Evolutionary conservation across 768 basidiomycete species (phyloP), one percentile per base, ranked within the genome.

Genomic region (Coprinopsis marcescibilis): DNA sequence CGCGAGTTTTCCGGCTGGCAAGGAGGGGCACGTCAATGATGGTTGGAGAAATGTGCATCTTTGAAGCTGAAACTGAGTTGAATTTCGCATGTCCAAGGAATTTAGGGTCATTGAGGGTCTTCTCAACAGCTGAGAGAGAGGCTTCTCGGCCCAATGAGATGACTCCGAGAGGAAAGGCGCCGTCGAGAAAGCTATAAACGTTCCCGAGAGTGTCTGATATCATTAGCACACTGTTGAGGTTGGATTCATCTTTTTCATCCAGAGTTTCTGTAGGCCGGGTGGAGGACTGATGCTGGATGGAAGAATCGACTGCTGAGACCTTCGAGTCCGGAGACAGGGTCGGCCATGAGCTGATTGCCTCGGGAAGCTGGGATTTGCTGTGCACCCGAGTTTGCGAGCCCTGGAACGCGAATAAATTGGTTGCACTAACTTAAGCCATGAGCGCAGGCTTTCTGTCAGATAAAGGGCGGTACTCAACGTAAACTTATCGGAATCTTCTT

Each of bases 321-420:
- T 42, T 49, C 21, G 48, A 36, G 48, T 80, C 76, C 7, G 71
- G 57, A 14, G 76, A 70, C 23, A 91, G 68, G 5, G 76, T 73
- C 6, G 89, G 87, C 87, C 89, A 90, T 24, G 66, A 59, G 17
- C 70, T 69, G 43, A 91, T 84, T 30, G 78, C 63, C 35, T 71
- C 64, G n/a, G 87, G 86, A 15, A 76, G 60, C 4, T 67, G 62
- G 19, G 69, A 61, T 54, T 72, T 73, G 34, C 65, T 62, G 21
- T 60, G 60, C 25, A 69, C 52, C 36, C 72, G 76, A 12, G 75
- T 77, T 46, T 81, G 78, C 8, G 78, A 76, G 30, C 80, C 81
- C 65, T 88, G 83, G 58, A 89, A 89, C 32, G 85, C 83, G 60
- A 91, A 91, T 32, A 90, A 65, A 65, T 89, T 83, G 45, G 81